Percentiles rank a stretch among this genome's conserved stretches.
Evolutionary conservation across 257 asterid genomes (phyloP).

Genomic region (Rhazya stricta): DNA sequence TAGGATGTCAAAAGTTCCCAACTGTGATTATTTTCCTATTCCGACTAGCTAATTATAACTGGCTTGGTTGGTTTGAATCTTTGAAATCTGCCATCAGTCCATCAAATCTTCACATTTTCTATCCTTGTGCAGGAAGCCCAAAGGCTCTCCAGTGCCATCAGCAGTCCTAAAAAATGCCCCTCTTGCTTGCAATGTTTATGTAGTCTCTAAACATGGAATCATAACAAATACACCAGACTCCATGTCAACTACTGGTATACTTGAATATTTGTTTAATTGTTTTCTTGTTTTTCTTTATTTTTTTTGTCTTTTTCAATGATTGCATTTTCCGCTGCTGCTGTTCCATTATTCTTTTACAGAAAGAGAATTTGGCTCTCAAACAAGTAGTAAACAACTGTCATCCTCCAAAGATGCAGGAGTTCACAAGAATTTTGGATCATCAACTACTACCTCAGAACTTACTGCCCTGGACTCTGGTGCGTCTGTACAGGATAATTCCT

Average conservation of each 20-base stretch:
- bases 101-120: not conserved
- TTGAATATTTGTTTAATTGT: not conserved
- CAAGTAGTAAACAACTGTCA: slow-evolving; percentile 25
- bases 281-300: not conserved
- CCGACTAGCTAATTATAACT: not conserved
- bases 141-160: slow-evolving; percentile 61
- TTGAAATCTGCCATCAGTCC: not conserved
- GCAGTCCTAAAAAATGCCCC: slow-evolving; percentile 65
- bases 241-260: slow-evolving; percentile 44
- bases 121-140: slow-evolving; percentile 38
- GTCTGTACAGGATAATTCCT: slow-evolving; percentile 15
- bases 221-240: slow-evolving; percentile 46
- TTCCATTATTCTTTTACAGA: slow-evolving; percentile 12
- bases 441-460: slow-evolving; percentile 4
- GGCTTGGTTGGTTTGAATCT: not conserved
- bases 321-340: not conserved
- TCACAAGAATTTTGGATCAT: slow-evolving; percentile 19
- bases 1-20: not conserved
- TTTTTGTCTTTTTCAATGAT: slow-evolving; percentile 8
- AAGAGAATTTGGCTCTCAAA: slow-evolving; percentile 29
- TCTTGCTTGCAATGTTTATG: slow-evolving; percentile 48
- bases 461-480: not conserved
- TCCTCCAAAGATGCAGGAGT: slow-evolving; percentile 33
- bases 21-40: not conserved
- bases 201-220: slow-evolving; percentile 48